phyloP scores from a whole-genome alignment of 208 protist genomes.

The Wallacemonas sp. region DNA sequence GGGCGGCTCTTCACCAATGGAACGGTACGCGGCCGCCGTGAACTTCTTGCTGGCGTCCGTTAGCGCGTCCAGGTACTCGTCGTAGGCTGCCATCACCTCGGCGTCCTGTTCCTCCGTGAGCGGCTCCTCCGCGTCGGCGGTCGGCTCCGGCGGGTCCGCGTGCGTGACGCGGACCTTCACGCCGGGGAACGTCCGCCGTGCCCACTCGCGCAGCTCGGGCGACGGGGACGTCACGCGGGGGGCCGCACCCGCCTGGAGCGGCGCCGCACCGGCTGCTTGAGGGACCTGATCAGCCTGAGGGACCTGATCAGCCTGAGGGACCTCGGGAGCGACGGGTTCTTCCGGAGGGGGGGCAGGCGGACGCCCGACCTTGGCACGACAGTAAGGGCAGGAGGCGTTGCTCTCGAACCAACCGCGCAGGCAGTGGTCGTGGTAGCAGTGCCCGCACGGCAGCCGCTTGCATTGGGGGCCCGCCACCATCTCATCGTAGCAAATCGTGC shows the following conservation, averaged over 20 bases:
- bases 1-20: too few relatives aligned
- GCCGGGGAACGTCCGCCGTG: neutral
- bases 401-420: slow-evolving; percentile 78
- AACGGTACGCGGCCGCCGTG: neutral
- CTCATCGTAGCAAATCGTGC: slow-evolving; percentile 88
- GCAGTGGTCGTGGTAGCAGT: slow-evolving; percentile 85
- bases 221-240: neutral
- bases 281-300: too few relatives aligned
- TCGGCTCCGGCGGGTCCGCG: neutral
- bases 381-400: slow-evolving; percentile 86
- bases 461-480: slow-evolving; percentile 45
- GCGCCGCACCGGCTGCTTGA: slow-evolving; percentile 5
- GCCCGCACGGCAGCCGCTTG: slow-evolving; percentile 78
- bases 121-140: neutral
- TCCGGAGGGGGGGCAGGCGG: neutral
- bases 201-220: neutral
- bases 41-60: neutral
- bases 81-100: slow-evolving; percentile 36
- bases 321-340: too few relatives aligned
- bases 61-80: slow-evolving; percentile 20
- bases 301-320: too few relatives aligned
- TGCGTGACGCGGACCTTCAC: neutral
- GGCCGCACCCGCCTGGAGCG: neutral
- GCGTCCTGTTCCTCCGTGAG: slow-evolving; percentile 11
- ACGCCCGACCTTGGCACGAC: slow-evolving; percentile 49